Conservation (phyloP, 106 monocot genomes). For the Amphibolis antarctica region DNA sequence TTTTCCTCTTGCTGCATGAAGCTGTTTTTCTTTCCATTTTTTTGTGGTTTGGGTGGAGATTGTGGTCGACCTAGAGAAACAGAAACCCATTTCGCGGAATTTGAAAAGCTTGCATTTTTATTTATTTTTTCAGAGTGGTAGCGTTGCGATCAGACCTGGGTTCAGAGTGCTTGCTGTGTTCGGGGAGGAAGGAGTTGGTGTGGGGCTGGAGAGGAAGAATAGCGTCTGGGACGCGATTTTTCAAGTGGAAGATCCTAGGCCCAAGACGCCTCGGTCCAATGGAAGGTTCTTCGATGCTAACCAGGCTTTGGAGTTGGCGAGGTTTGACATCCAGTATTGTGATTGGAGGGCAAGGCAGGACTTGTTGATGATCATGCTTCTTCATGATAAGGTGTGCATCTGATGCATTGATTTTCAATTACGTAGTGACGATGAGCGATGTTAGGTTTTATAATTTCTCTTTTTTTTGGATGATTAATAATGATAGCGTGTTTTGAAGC, state of each 20-base stretch:
- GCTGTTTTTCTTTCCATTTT: neutral
- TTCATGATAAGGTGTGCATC: constrained; percentile 68
- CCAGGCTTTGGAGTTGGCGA: constrained; percentile 84
- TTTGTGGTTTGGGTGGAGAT: neutral
- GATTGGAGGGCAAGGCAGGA: constrained; percentile 98
- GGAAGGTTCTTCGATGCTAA: constrained; percentile 67
- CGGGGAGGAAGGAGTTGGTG: constrained; percentile 33
- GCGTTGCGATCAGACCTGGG: constrained; percentile 18
- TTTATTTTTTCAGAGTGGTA: neutral
- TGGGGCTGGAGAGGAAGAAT: constrained; percentile 40
- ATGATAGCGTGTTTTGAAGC: too few species aligned
- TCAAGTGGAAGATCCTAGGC: constrained; percentile 78
- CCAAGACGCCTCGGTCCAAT: constrained; percentile 32
- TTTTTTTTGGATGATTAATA: too few species aligned
- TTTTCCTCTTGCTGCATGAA: neutral
- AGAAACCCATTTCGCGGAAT: neutral
- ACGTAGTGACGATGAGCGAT: too few species aligned
- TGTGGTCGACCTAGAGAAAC: neutral
- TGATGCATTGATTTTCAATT: neutral
- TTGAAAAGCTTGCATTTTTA: neutral
- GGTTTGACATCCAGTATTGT: constrained; percentile 84
- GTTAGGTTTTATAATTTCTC: too few species aligned
- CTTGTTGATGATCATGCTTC: constrained; percentile 73
- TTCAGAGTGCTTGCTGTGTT: constrained; percentile 49
- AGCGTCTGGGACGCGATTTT: constrained; percentile 59